Conservation (phyloP, 108 stramenopile species). For the Pelagomonas calceolata region DNA sequence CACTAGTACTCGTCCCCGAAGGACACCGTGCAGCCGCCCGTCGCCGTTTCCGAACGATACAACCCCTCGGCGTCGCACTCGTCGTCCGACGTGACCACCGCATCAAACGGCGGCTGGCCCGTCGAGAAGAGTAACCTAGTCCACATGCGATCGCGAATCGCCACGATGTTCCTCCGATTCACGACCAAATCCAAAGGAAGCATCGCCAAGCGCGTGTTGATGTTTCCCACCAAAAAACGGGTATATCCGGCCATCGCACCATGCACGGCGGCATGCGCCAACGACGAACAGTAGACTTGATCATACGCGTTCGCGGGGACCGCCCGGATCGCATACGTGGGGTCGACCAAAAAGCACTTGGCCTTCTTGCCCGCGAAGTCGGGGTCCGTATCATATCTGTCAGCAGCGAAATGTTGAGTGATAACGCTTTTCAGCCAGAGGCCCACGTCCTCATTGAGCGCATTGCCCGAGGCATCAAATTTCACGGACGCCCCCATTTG, state of each 20-base stretch:
- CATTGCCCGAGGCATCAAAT: constrained; percentile 38
- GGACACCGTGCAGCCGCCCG: too few relatives aligned
- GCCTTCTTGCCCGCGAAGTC: constrained; percentile 1
- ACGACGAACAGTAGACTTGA: constrained; percentile 40
- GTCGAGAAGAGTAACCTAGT: constrained; percentile 49
- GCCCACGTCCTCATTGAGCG: constrained; percentile 32
- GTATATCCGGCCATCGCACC: constrained; percentile 55
- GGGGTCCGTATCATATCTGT: background rate
- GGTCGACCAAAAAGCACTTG: constrained; percentile 34
- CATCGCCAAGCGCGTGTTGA: constrained; percentile 47
- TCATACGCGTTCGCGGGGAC: constrained; percentile 42
- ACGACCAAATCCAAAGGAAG: constrained; percentile 48
- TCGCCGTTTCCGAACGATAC: too few relatives aligned
- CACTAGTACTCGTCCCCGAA: too few relatives aligned
- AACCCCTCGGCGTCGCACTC: background rate
- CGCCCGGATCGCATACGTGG: constrained; percentile 46
- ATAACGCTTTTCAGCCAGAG: constrained; percentile 26
- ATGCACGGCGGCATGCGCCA: constrained; percentile 51
- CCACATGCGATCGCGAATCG: constrained; percentile 38
- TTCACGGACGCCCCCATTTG: constrained; percentile 13
- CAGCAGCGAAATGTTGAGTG: constrained; percentile 15
- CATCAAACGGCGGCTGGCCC: constrained; percentile 37
- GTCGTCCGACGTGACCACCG: constrained; percentile 1
- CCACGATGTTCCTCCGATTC: constrained; percentile 28
- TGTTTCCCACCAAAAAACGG: constrained; percentile 34